Evolutionary conservation across 1,284 basidiomycete species (phyloP).

Genomic region (Cutaneotrichosporon mucoides): DNA sequence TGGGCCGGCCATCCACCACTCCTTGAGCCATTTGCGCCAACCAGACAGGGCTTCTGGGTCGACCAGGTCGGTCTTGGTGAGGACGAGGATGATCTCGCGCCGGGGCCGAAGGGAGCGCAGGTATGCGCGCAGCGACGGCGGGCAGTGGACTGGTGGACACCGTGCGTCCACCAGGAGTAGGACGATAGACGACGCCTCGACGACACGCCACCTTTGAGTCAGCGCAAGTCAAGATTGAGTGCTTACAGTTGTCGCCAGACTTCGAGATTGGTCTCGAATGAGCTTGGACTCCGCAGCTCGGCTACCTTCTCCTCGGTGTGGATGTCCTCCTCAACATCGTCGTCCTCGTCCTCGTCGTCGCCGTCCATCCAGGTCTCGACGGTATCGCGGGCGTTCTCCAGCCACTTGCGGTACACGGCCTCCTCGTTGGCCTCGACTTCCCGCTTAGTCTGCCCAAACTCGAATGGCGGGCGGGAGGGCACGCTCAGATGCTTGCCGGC

Average conservation of each 20-base stretch:
- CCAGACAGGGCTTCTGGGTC: conserved; percentile 57
- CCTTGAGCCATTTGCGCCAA: conserved; percentile 65
- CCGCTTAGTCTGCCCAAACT: conserved; percentile 72
- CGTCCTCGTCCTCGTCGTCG: conserved; percentile 20
- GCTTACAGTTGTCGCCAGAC: conserved; percentile 70
- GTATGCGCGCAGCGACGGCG: conserved; percentile 54
- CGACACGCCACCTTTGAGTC: conserved; percentile 70
- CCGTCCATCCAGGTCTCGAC: conserved; percentile 57
- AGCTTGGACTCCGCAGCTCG: conserved; percentile 51
- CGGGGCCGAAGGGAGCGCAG: conserved; percentile 48
- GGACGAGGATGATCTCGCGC: conserved; percentile 67
- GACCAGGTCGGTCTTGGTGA: conserved; percentile 78
- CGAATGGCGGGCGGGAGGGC: conserved; percentile 75
- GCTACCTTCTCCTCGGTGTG: background rate
- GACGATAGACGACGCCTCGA: conserved; percentile 77
- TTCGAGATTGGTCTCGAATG: conserved; percentile 83
- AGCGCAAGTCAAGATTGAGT: conserved; percentile 45
- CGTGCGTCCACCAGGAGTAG: conserved; percentile 81
- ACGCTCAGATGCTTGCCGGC: conserved; percentile 49
- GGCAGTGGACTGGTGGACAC: conserved; percentile 64
- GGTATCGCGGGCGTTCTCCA: conserved; percentile 58
- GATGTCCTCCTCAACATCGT: background rate
- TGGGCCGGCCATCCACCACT: conserved; percentile 45
- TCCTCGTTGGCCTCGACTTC: conserved; percentile 85
- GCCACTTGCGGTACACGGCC: conserved; percentile 70